These are phyloP conservation scores for Wickerhamomyces ciferrii DNA, from an alignment of 805 yeast species.

Conservation along the genomic window DNA sequence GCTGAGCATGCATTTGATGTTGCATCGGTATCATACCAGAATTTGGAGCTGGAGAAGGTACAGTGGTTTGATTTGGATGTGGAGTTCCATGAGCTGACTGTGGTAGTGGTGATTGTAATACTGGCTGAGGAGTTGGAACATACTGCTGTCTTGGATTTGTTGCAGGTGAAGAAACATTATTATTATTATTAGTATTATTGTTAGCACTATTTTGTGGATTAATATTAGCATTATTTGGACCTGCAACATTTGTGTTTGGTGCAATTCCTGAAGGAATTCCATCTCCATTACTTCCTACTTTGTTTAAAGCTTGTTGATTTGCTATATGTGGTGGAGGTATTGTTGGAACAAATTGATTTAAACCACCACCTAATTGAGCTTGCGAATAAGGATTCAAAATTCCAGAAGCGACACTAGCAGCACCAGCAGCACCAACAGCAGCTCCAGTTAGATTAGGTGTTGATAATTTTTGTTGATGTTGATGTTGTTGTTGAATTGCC, in stretches of 20 bases:
- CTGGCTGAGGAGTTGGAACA: slow-evolving; percentile 2
- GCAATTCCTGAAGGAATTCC: not conserved
- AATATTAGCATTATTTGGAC: not conserved
- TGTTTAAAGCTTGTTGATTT: not conserved
- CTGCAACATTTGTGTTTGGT: not conserved
- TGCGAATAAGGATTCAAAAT: not conserved
- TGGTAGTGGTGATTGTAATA: slow-evolving; percentile 18
- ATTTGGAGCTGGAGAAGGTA: slow-evolving; percentile 11
- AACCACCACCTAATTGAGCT: not conserved
- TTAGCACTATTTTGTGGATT: not conserved
- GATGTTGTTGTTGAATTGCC: slow-evolving; percentile 17
- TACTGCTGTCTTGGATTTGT: not conserved
- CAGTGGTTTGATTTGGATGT: slow-evolving; percentile 5
- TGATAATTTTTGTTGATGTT: slow-evolving; percentile 6
- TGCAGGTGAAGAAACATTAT: not conserved
- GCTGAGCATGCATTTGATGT: slow-evolving; percentile 2
- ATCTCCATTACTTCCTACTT: not conserved
- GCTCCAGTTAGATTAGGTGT: not conserved
- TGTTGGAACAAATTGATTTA: not conserved
- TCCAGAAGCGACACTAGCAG: too few relatives aligned
- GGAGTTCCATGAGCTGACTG: slow-evolving; percentile 15
- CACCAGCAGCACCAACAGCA: not conserved
- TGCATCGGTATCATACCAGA: slow-evolving; percentile 1
- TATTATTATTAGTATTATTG: not conserved
- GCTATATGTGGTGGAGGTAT: not conserved